Evolutionary conservation across 768 basidiomycete genomes (phyloP).

Genomic region (Pleurotus pulmonarius): DNA sequence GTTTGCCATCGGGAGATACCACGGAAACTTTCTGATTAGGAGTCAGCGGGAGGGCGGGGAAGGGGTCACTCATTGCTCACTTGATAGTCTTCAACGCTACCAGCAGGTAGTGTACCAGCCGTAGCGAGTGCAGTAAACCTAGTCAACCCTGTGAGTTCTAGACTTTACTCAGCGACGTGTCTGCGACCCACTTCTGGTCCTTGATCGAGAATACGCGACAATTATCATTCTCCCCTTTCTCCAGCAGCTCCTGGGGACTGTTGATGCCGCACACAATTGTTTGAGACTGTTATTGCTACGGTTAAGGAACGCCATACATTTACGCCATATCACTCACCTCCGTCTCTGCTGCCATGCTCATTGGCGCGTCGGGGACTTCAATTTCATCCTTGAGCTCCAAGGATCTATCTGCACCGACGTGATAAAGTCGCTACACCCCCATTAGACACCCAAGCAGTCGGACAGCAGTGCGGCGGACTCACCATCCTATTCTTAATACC

Average conservation of each 20-base stretch:
- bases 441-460: not conserved
- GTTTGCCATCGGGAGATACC: conserved; percentile 63
- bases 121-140: conserved; percentile 55
- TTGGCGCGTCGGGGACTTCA: conserved; percentile 93
- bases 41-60: conserved; percentile 9
- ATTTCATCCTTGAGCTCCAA: conserved; percentile 63
- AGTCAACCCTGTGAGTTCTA: not conserved
- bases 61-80: conserved; percentile 38
- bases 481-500: conserved; percentile 96
- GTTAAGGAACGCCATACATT: conserved; percentile 1
- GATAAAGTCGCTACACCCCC: conserved; percentile 59
- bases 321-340: conserved; percentile 37
- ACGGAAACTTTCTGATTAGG: conserved; percentile 79
- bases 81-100: conserved; percentile 78
- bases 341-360: conserved; percentile 79
- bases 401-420: conserved; percentile 46
- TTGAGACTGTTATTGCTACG: conserved; percentile 29
- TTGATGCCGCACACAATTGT: conserved; percentile 85
- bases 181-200: conserved; percentile 50
- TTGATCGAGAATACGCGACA: conserved; percentile 68
- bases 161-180: too few relatives aligned
- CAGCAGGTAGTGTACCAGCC: conserved; percentile 56
- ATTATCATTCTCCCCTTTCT: conserved; percentile 75
- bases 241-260: conserved; percentile 58
- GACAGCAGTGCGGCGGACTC: conserved; percentile 22